Conservation (phyloP, 2,329 filamentous ascomycete genomes). For the Plectosphaerella plurivora region DNA sequence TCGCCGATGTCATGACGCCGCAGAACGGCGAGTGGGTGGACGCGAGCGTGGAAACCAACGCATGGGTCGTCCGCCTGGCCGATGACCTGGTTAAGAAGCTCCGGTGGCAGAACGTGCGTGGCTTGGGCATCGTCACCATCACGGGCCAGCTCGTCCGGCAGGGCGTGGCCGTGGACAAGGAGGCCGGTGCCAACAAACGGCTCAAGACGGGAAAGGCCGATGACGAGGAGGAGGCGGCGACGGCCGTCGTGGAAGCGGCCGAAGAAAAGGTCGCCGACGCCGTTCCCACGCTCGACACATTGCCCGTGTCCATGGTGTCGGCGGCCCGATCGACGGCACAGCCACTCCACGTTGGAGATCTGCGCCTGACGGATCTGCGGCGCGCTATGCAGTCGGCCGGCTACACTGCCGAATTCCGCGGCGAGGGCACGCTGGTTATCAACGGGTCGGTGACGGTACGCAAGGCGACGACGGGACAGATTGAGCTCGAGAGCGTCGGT, state of each 20-base stretch:
- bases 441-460: constrained; percentile 84
- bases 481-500: constrained; percentile 80
- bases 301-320: constrained; percentile 59
- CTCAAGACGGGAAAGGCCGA: constrained; percentile 36
- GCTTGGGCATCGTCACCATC: constrained; percentile 86
- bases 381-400: constrained; percentile 77
- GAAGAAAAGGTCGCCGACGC: constrained; percentile 9
- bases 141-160: constrained; percentile 61
- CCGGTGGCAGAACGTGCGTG: constrained; percentile 91
- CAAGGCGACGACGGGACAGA: constrained; percentile 80
- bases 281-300: constrained; percentile 48
- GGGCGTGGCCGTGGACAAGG: constrained; percentile 18
- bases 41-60: constrained; percentile 95
- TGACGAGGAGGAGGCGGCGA: constrained; percentile 11
- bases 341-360: constrained; percentile 89
- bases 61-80: constrained; percentile 90
- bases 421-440: constrained; percentile 86
- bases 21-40: constrained; percentile 69
- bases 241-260: not conserved
- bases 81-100: constrained; percentile 79
- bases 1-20: constrained; percentile 77
- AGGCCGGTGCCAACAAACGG: constrained; percentile 48
- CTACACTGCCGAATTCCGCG: constrained; percentile 86
- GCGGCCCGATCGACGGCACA: constrained; percentile 74
- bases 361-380: constrained; percentile 82